Conservation (phyloP, 1,139 yeast genomes). For the Lodderomyces beijingensis region DNA sequence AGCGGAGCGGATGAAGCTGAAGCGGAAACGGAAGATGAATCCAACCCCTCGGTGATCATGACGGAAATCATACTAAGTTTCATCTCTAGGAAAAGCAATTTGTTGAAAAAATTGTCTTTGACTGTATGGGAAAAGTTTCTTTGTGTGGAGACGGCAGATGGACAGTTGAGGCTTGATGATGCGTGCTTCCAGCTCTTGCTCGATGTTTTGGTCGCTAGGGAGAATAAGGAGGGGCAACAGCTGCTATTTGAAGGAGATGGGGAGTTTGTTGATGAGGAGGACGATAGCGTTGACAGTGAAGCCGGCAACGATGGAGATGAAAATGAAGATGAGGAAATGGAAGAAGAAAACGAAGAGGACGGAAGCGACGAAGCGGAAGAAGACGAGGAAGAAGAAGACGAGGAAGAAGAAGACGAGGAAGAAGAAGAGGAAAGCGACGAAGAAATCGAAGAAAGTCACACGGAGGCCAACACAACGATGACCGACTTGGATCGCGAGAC, state of each 20-base stretch:
- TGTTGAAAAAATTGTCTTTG: conserved; percentile 67
- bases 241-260: conserved; percentile 66
- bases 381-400: conserved; percentile 25
- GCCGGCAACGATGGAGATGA: conserved; percentile 34
- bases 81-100: conserved; percentile 64
- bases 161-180: conserved; percentile 29
- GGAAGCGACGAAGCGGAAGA: conserved; percentile 29
- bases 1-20: conserved; percentile 15
- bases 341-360: conserved; percentile 23
- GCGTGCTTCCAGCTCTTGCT: conserved; percentile 55
- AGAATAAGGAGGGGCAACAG: conserved; percentile 78
- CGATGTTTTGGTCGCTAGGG: conserved; percentile 69
- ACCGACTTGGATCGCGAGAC: conserved; percentile 66
- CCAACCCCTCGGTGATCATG: conserved; percentile 54
- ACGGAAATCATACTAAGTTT: conserved; percentile 79
- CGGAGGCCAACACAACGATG: conserved; percentile 23
- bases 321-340: conserved; percentile 21
- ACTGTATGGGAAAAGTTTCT: conserved; percentile 68
- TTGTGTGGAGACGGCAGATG: conserved; percentile 27
- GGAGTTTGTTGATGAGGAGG: conserved; percentile 23
- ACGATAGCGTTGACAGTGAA: conserved; percentile 23
- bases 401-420: conserved; percentile 25
- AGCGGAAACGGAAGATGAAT: conserved; percentile 17
- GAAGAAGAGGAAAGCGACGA: conserved; percentile 25
- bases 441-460: conserved; percentile 15